Evolutionary conservation across 495 filamentous ascomycete species (phyloP).

Genomic region (Penicillium lividum): DNA sequence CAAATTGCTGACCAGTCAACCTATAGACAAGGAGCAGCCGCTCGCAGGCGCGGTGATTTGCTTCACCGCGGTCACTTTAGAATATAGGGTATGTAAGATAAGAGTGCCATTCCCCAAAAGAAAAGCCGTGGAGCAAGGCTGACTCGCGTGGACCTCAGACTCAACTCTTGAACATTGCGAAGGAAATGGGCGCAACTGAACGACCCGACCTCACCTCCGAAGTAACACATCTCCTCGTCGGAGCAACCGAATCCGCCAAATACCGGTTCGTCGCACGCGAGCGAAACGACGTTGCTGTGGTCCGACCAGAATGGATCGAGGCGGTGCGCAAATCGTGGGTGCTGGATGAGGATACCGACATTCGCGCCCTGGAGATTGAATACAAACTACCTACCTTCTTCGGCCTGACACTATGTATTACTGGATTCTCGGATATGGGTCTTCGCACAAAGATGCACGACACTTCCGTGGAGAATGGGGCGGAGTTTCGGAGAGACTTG

Average conservation of each 20-base stretch:
- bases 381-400: constrained; percentile 62
- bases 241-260: constrained; percentile 82
- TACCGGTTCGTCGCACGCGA: constrained; percentile 94
- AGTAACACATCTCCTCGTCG: constrained; percentile 92
- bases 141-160: constrained; percentile 50
- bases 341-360: constrained; percentile 74
- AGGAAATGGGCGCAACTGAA: constrained; percentile 83
- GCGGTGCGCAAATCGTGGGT: constrained; percentile 83
- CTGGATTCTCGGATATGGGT: constrained; percentile 79
- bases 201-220: constrained; percentile 92
- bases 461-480: constrained; percentile 66
- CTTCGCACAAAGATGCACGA: constrained; percentile 69
- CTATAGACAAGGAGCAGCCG: constrained; percentile 58
- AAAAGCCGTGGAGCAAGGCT: constrained; percentile 10
- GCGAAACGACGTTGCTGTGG: constrained; percentile 77
- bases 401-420: constrained; percentile 77
- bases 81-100: constrained; percentile 66
- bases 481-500: constrained; percentile 79
- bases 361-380: constrained; percentile 61
- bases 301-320: constrained; percentile 79
- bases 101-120: neutral
- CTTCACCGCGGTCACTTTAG: constrained; percentile 82
- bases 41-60: constrained; percentile 83
- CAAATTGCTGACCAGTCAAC: constrained; percentile 12
- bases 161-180: constrained; percentile 64